phyloP scores from a whole-genome alignment of 495 filamentous ascomycete species.

The Podospora australis region DNA sequence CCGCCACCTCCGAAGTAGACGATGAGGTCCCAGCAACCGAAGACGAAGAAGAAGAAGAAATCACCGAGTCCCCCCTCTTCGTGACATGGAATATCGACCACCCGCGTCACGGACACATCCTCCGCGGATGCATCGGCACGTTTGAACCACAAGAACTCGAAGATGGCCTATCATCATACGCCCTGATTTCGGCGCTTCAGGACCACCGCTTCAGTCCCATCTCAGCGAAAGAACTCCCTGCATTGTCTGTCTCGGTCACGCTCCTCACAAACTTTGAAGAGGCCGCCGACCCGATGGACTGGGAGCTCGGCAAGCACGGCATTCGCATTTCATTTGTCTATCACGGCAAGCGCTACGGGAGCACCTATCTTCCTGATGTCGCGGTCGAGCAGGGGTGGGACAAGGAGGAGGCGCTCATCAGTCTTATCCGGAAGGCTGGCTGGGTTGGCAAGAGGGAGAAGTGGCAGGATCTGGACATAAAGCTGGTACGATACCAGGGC shows the following conservation, averaged over 20 bases:
- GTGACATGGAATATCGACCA: constrained; percentile 88
- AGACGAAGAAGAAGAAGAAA: no score
- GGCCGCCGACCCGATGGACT: constrained; percentile 67
- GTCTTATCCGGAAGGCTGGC: constrained; percentile 89
- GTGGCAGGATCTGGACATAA: constrained; percentile 73
- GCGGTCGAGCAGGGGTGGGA: constrained; percentile 90
- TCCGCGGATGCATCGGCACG: constrained; percentile 95
- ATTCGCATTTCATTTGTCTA: constrained; percentile 69
- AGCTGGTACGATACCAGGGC: constrained; percentile 75
- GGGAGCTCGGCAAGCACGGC: constrained; percentile 80
- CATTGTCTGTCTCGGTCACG: constrained; percentile 64
- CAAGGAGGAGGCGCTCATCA: constrained; percentile 84
- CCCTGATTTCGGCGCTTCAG: constrained; percentile 82
- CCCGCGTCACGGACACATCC: constrained; percentile 46
- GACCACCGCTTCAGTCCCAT: constrained; percentile 83
- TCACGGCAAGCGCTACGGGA: constrained; percentile 59
- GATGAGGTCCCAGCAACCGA: neutral
- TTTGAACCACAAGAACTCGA: constrained; percentile 75
- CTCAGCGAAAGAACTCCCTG: constrained; percentile 55
- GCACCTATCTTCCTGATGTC: constrained; percentile 91
- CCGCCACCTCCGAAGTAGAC: constrained; percentile 14
- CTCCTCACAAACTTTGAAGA: constrained; percentile 72
- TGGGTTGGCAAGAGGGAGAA: constrained; percentile 62
- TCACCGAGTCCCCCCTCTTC: constrained; percentile 64
- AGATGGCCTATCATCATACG: constrained; percentile 69